Percentiles rank a stretch among this genome's conserved stretches.
These are phyloP conservation scores for Onygena corvina DNA, from an alignment of 2,329 filamentous ascomycete species.

Conservation along the genomic window DNA sequence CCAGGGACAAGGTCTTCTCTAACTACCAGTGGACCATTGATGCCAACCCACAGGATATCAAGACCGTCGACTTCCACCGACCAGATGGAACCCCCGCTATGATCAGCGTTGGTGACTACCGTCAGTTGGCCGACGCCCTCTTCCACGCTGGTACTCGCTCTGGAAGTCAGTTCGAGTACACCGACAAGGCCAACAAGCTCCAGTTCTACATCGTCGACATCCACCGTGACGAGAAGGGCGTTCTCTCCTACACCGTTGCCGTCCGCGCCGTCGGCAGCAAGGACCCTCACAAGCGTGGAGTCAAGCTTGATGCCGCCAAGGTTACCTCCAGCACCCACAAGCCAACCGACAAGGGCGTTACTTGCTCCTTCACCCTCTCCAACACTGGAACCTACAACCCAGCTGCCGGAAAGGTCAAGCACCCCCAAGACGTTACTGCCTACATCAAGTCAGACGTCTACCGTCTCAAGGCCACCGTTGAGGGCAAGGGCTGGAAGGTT, in stretches of 20 bases:
- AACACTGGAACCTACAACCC: slow-evolving; percentile 13
- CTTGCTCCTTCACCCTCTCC: slow-evolving; percentile 14
- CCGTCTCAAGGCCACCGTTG: slow-evolving; percentile 14
- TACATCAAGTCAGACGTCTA: slow-evolving; percentile 16
- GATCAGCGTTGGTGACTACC: slow-evolving; percentile 16
- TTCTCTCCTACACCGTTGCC: slow-evolving; percentile 15
- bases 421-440: slow-evolving; percentile 13
- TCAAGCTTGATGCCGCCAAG: slow-evolving; percentile 5
- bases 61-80: slow-evolving; percentile 14
- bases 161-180: slow-evolving; percentile 15
- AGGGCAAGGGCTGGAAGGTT: slow-evolving; percentile 15
- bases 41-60: slow-evolving; percentile 16
- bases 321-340: slow-evolving; percentile 5
- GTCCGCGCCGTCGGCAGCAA: slow-evolving; percentile 12
- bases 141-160: slow-evolving; percentile 17
- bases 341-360: slow-evolving; percentile 13
- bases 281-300: slow-evolving; percentile 12
- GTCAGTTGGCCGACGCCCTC: slow-evolving; percentile 15
- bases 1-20: slow-evolving; percentile 4
- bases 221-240: slow-evolving; percentile 13
- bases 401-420: slow-evolving; percentile 6
- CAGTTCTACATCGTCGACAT: slow-evolving; percentile 16
- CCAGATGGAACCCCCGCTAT: slow-evolving; percentile 13
- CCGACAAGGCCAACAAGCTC: slow-evolving; percentile 15
- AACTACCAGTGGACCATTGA: slow-evolving; percentile 17